Base-by-base conservation (phyloP, 208 protist species). In the Leishmania arabica region DNA sequence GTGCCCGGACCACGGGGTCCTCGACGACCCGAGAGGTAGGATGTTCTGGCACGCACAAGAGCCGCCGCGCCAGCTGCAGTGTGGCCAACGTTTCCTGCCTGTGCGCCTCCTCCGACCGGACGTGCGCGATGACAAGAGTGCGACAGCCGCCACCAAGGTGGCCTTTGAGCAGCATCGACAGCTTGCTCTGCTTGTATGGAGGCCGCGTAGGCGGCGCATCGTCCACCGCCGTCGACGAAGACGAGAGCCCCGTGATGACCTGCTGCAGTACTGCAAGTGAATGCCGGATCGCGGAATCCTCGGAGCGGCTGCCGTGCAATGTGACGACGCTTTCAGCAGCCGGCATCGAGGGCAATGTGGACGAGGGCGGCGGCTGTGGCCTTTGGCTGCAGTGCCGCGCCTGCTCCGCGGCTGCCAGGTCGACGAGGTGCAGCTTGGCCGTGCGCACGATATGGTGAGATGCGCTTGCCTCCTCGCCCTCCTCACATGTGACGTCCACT, bases 101-200 rank as follows among this genome's bases (percentile, higher is more conserved):
- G 82, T 80, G 91, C 77, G n/a, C 73, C 68, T 40, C 75, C 69
- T 78, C 92, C 45, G 53, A 85, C 80, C 90, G 88, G 7, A 99
- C 80, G 83, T 98, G 98, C 27, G 95, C 94, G 45, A 99, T 91
- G 58, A 99, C 83, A 21, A 88, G 81, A n/a, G 95, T 98, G 72
- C 88, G 89, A 62, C 93, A 91, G 54, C 82, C 85, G 0, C 96
- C 95, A 64, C 94, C 95, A 3, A 97, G 79, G 58, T 82, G 89
- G 40, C 91, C 91, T 79, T 98, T 98, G n/a, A 99, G 86, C n/a
- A 98, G 75, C 71, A 84, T 92, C n/a, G 98, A 98, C 40, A 99
- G 89, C 79, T 97, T 98, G 75, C 91, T 94, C 53, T 96, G 89
- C 21, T 95, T 92, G 79, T 95, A 99, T 1, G 92, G 73, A 1